These are phyloP conservation scores for Cordyceps fumosorosea DNA, from an alignment of 2,329 filamentous ascomycete species.

Conservation along the genomic window DNA sequence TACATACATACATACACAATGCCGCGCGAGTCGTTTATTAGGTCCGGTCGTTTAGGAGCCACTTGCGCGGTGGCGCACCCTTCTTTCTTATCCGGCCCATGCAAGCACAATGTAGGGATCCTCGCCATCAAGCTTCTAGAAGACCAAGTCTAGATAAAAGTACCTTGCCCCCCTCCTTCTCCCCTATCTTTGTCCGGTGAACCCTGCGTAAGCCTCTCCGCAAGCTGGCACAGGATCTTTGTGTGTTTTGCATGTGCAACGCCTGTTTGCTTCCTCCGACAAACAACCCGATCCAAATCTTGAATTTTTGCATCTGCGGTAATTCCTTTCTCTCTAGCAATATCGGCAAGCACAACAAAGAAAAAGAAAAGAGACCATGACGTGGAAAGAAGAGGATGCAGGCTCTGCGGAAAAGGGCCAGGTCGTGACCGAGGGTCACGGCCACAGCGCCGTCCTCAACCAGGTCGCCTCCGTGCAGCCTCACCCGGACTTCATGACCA, in stretches of 20 bases:
- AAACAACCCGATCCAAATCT: conserved; percentile 1
- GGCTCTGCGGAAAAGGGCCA: conserved; percentile 4
- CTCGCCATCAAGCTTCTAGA: conserved; percentile 2
- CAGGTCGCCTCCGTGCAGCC: conserved; percentile 8
- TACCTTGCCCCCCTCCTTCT: not conserved
- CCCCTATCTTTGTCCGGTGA: too few species aligned
- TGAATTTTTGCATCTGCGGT: not conserved
- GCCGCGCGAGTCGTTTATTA: not conserved
- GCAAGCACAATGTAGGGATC: not conserved
- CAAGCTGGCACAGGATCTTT: not conserved
- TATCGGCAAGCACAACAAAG: too few species aligned
- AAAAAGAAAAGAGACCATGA: not conserved
- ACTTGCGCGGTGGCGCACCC: conserved; percentile 9
- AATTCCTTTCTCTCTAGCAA: too few species aligned
- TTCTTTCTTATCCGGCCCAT: not conserved
- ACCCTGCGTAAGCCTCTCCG: not conserved
- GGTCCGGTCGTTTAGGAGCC: not conserved
- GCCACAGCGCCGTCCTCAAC: conserved; percentile 1
- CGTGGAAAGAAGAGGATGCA: conserved; percentile 10
- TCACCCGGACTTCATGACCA: conserved; percentile 25
- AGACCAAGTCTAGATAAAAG: conserved; percentile 2
- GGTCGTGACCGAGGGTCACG: not conserved
- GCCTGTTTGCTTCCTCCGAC: conserved; percentile 7
- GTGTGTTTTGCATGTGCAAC: conserved; percentile 2
- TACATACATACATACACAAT: not conserved